Conservation (phyloP, 129 eudicot genomes). For the Logfia minima region DNA sequence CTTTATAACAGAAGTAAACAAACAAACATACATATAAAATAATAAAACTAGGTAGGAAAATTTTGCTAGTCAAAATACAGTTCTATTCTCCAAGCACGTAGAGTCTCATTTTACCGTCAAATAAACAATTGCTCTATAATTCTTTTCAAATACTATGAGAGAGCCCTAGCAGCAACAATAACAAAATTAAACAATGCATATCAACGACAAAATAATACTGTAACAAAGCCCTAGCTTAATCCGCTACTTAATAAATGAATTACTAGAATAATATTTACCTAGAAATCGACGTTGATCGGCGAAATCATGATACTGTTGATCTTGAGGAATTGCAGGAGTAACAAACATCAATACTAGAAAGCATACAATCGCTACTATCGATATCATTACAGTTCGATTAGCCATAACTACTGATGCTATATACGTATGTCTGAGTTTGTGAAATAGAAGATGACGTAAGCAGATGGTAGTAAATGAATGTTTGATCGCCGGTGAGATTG, state of each 20-base stretch:
- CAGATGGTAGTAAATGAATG: not conserved
- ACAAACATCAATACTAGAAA: conserved; percentile 73
- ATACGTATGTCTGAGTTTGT: not conserved
- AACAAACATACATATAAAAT: not conserved
- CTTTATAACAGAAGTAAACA: conserved; percentile 16
- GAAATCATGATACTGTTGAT: conserved; percentile 75
- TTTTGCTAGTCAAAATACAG: not conserved
- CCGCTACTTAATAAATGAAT: conserved; percentile 9
- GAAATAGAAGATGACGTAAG: not conserved
- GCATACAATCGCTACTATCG: conserved; percentile 62
- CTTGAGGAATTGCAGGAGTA: conserved; percentile 78
- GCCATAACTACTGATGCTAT: conserved; percentile 15
- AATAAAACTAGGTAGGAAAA: conserved; percentile 7
- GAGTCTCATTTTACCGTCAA: not conserved
- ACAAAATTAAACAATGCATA: not conserved
- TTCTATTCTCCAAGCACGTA: conserved; percentile 8
- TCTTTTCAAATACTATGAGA: conserved; percentile 5
- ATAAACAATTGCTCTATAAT: conserved; percentile 12
- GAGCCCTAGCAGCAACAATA: conserved; percentile 5
- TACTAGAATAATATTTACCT: conserved; percentile 35
- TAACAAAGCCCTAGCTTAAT: conserved; percentile 17
- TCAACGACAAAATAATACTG: not conserved
- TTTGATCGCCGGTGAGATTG: conserved; percentile 25
- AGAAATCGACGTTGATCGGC: conserved; percentile 72
- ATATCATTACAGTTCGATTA: conserved; percentile 40